These are phyloP conservation scores for Coniochaeta sp. DNA, from an alignment of 2,329 filamentous ascomycete species.

Conservation along the genomic window DNA sequence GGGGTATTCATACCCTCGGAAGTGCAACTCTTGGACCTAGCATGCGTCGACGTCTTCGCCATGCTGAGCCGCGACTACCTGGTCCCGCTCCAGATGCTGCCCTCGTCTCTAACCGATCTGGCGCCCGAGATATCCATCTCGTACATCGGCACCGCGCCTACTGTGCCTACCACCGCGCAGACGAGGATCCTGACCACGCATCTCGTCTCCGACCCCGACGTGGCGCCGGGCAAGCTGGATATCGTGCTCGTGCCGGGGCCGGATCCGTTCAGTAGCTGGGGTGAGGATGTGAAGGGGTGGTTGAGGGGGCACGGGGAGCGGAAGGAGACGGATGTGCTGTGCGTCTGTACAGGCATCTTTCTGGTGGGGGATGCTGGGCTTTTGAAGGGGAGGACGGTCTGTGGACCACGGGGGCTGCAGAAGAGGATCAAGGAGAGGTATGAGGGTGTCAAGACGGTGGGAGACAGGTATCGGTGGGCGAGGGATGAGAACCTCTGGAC, in stretches of 20 bases:
- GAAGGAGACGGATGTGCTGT: conserved; percentile 37
- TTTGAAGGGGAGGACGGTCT: conserved; percentile 33
- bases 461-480: conserved; percentile 40
- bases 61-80: conserved; percentile 39
- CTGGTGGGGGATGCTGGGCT: conserved; percentile 41
- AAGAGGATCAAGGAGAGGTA: conserved; percentile 27
- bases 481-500: conserved; percentile 48
- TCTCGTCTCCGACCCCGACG: conserved; percentile 30
- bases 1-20: conserved; percentile 42
- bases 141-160: conserved; percentile 32
- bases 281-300: conserved; percentile 30
- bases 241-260: conserved; percentile 43
- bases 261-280: conserved; percentile 27
- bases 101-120: conserved; percentile 26
- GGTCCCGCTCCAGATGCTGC: conserved; percentile 19
- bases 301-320: conserved; percentile 28
- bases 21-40: conserved; percentile 41
- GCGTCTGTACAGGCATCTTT: conserved; percentile 43
- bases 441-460: conserved; percentile 31
- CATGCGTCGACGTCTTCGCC: conserved; percentile 41
- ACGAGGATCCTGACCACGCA: conserved; percentile 31
- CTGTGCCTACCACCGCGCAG: conserved; percentile 33
- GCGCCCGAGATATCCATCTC: conserved; percentile 22
- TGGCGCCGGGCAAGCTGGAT: conserved; percentile 42
- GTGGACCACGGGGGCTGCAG: conserved; percentile 39